Base-by-base conservation (phyloP, 495 filamentous ascomycete genomes). In the Penicillium coprophilum region DNA sequence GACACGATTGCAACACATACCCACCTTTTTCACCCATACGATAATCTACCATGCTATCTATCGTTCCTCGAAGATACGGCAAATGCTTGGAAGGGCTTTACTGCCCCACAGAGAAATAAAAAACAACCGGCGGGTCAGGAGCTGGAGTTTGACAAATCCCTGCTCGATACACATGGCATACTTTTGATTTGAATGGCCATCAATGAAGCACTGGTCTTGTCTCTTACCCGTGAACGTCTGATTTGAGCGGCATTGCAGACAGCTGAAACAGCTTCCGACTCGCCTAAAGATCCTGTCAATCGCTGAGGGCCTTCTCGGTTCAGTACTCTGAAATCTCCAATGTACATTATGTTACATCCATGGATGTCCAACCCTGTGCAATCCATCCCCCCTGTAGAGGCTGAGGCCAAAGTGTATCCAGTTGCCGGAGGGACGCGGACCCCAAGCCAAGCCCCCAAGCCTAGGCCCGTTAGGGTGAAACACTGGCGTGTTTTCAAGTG, bases 391-490 rank as follows among this genome's bases (percentile, higher is more conserved):
- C n/a, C 23, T 46, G 44, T 47, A 47, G 28, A 32, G 13, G 13
- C 8, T 28, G 10, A 43, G 6, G 19, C 20, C 40, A 34, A 34
- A 34, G 19, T 24, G 23, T 21, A 46, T 34, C 32, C 39, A 71
- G 72, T 75, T 75, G 69, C 72, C 67, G 27, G 64, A 72, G 72
- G 64, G 64, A 73, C 67, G 60, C 32, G 39, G 50, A 13, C 4
- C 24, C 55, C 20, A 45, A 28, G 36, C 24, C 24, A 27, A 27
- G 24, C 24, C 44, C 40, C 46, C 31, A 41, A 38, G 50, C 54
- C 60, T 46, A 28, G 41, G 20, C 52, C 41, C 32, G 13, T 6
- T 28, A 15, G 56, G 57, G 61, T 77, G 74, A 77, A 77, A 77
- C 74, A 74, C 74, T 71, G 74, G 74, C 67, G 69, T 55, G 64